These are phyloP conservation scores for Penicillium antarcticum DNA, from an alignment of 495 filamentous ascomycete genomes.

Conservation along the genomic window DNA sequence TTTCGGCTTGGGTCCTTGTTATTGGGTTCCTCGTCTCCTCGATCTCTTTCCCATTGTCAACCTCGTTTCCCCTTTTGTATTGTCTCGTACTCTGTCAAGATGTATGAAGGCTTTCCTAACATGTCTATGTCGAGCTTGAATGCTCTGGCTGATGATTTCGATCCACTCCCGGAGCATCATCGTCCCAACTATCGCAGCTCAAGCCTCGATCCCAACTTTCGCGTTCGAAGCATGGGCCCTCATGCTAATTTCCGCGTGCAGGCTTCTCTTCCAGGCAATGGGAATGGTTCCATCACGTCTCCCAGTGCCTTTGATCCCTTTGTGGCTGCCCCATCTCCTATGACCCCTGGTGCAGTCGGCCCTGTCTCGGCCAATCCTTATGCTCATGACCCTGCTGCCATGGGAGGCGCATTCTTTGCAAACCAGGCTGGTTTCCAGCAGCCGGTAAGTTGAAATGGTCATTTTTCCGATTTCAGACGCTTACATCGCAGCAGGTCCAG, in stretches of 20 bases:
- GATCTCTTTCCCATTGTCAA: not conserved
- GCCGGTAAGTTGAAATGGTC: slow-evolving; percentile 50
- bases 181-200: not conserved
- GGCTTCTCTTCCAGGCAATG: slow-evolving; percentile 41
- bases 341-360: slow-evolving; percentile 46
- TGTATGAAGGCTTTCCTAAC: slow-evolving; percentile 6
- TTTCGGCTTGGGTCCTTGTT: not conserved
- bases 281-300: slow-evolving; percentile 31
- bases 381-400: slow-evolving; percentile 54
- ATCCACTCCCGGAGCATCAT: not conserved
- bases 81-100: not conserved
- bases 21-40: not conserved
- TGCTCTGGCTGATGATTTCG: slow-evolving; percentile 21
- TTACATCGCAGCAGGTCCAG: slow-evolving; percentile 53
- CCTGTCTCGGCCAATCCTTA: slow-evolving; percentile 63
- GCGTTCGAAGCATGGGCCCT: not conserved
- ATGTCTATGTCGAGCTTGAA: slow-evolving; percentile 13
- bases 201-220: slow-evolving; percentile 10
- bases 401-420: slow-evolving; percentile 55
- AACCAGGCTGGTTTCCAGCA: slow-evolving; percentile 57
- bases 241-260: slow-evolving; percentile 21
- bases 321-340: slow-evolving; percentile 49
- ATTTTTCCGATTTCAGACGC: not conserved
- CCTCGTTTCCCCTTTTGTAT: not conserved
- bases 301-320: slow-evolving; percentile 57